Conservation (phyloP, 257 asterid genomes). For the Echium plantagineum region DNA sequence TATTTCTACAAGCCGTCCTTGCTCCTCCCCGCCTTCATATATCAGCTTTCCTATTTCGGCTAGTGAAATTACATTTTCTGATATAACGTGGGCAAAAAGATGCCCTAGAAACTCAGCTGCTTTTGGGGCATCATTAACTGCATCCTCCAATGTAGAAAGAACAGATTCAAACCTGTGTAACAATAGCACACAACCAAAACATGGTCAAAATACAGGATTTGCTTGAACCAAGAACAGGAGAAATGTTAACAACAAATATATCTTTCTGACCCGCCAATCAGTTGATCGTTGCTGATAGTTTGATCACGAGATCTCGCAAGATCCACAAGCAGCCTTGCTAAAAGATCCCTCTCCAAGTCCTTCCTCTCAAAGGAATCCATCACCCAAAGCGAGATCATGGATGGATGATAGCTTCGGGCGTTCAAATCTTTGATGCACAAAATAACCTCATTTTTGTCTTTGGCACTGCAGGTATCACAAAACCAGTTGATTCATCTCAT, state of each 20-base stretch:
- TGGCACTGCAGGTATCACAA: slow-evolving; percentile 39
- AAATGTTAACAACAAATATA: not conserved
- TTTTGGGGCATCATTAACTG: slow-evolving; percentile 42
- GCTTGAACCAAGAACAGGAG: not conserved
- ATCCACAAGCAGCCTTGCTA: slow-evolving; percentile 59
- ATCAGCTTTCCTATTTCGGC: slow-evolving; percentile 24
- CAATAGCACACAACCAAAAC: not conserved
- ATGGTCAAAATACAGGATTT: slow-evolving; percentile 6
- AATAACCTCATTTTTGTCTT: slow-evolving; percentile 76
- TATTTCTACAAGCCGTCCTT: slow-evolving; percentile 30
- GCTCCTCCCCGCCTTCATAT: slow-evolving; percentile 37
- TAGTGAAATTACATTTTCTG: slow-evolving; percentile 22
- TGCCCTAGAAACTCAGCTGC: slow-evolving; percentile 41
- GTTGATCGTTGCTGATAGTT: slow-evolving; percentile 49
- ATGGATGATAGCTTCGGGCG: slow-evolving; percentile 61
- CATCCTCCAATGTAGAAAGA: slow-evolving; percentile 30
- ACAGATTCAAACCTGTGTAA: slow-evolving; percentile 31
- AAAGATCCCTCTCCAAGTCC: slow-evolving; percentile 60
- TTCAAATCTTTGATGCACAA: slow-evolving; percentile 73
- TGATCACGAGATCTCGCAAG: slow-evolving; percentile 44
- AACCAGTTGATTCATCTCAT: not conserved
- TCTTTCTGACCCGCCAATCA: slow-evolving; percentile 59
- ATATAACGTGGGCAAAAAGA: slow-evolving; percentile 23
- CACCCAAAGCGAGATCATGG: slow-evolving; percentile 79
- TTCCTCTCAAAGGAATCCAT: slow-evolving; percentile 84